Evolutionary conservation across 2,329 filamentous ascomycete genomes (phyloP).

Genomic region (Claviceps cyperi): DNA sequence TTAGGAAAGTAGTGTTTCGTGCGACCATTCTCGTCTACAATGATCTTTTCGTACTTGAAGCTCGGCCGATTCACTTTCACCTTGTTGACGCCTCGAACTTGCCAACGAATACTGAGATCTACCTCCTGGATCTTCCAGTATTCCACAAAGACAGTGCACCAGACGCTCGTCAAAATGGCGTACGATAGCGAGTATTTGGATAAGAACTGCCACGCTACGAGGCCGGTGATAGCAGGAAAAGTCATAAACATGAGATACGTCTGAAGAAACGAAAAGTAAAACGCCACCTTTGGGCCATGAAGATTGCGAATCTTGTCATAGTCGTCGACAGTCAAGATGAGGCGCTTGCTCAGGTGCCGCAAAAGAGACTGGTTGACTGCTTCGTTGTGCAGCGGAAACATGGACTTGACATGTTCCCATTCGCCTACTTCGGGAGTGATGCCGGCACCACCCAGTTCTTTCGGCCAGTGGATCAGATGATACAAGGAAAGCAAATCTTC

Average conservation of each 20-base stretch:
- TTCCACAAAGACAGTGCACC: slow-evolving; percentile 62
- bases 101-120: slow-evolving; percentile 60
- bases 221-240: slow-evolving; percentile 53
- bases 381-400: slow-evolving; percentile 50
- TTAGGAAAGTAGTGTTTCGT: slow-evolving; percentile 46
- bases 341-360: slow-evolving; percentile 37
- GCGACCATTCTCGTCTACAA: slow-evolving; percentile 50
- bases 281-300: slow-evolving; percentile 51
- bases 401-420: slow-evolving; percentile 45
- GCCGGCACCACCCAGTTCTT: slow-evolving; percentile 44
- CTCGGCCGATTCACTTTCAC: slow-evolving; percentile 52
- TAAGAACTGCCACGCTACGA: slow-evolving; percentile 53
- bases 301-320: slow-evolving; percentile 47
- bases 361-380: slow-evolving; percentile 41
- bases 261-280: slow-evolving; percentile 74
- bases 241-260: slow-evolving; percentile 58
- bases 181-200: slow-evolving; percentile 58
- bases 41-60: slow-evolving; percentile 47
- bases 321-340: slow-evolving; percentile 34
- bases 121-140: slow-evolving; percentile 67
- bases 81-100: slow-evolving; percentile 50
- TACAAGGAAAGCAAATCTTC: slow-evolving; percentile 59
- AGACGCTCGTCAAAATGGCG: slow-evolving; percentile 50
- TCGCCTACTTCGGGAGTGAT: slow-evolving; percentile 42
- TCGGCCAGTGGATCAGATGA: slow-evolving; percentile 47